Base-by-base conservation (phyloP, 2,329 filamentous ascomycete species). In the Paramyrothecium roridum region DNA sequence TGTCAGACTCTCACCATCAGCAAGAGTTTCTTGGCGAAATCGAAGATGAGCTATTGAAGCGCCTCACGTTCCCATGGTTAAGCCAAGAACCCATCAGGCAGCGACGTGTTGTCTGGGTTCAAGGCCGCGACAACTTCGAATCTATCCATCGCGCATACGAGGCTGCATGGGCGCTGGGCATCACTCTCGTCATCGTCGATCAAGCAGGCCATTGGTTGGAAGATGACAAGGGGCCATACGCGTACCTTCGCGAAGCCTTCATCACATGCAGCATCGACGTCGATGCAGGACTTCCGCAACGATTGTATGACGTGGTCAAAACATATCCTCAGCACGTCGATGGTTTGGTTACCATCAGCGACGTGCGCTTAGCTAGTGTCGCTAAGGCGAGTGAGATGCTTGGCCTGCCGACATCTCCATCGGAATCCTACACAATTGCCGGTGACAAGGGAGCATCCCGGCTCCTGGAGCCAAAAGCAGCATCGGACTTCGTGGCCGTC, bases 141-240 rank as follows among this genome's bases (percentile, higher is more conserved):
- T 50, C 54, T 22, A 52, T 48, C 46, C 40, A 48, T 47, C 52
- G 33, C 16, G 37, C 50, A 17, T 61, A 58, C 53, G 21, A 57
- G 7, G 64, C 68, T 8, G 71, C 70, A 12, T 50, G 52, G 20
- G 70, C 70, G 2, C 62, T 76, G 2, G 70, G 70, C 3, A 70
- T 77, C 37, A 58, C 60, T 0, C 48, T 77, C 2, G 65, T 76
- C 23, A 62, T 76, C 8, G 37, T 75, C 16, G 74, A 75, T 54
- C 54, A 64, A 16, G 59, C 66, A 0, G 72, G 69, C 6, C 72
- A 76, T 59, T 76, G 73, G 72, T 59, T 76, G n/a, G 57, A 73
- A 56, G 59, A 61, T 13, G 53, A 56, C 23, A 45, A 19, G 7
- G 49, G 49, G 17, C 49, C 33, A 21, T 63, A 64, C 52, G 56